A percentile compares a stretch with the other conserved stretches of the same genome.
phyloP scores from a whole-genome alignment of 108 stramenopile genomes.

The Epithemia pelagica region DNA sequence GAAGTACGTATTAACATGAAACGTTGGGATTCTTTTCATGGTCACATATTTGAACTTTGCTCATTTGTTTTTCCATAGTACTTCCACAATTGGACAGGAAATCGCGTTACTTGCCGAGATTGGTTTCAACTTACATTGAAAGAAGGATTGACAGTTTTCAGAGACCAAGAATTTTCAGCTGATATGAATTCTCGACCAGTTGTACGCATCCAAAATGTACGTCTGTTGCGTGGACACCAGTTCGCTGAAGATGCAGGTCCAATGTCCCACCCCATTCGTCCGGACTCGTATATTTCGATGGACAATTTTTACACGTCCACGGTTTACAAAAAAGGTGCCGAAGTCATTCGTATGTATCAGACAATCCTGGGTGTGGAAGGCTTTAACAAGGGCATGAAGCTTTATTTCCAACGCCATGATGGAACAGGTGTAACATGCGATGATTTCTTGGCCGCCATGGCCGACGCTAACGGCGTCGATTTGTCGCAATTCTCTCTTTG shows the following conservation, averaged over 20 bases:
- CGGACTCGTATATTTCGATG: conserved; percentile 92
- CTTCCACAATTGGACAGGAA: conserved; percentile 97
- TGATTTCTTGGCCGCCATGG: conserved; percentile 94
- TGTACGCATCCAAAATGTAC: conserved; percentile 92
- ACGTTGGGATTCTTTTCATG: too few relatives aligned
- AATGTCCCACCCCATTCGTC: conserved; percentile 96
- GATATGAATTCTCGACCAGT: conserved; percentile 90
- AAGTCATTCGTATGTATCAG: conserved; percentile 96
- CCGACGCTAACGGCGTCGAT: conserved; percentile 88
- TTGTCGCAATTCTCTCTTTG: conserved; percentile 79
- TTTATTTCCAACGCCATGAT: conserved; percentile 94
- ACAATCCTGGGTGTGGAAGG: conserved; percentile 84
- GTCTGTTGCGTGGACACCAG: conserved; percentile 73
- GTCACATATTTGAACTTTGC: too few relatives aligned
- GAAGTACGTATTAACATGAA: conserved; percentile 35
- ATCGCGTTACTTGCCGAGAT: conserved; percentile 96
- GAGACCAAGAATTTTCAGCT: conserved; percentile 81
- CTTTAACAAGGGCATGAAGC: conserved; percentile 96
- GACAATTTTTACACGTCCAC: conserved; percentile 89
- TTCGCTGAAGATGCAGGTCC: conserved; percentile 87
- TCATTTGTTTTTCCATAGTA: conserved; percentile 40
- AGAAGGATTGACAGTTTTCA: conserved; percentile 97
- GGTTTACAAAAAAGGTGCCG: conserved; percentile 91
- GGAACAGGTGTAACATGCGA: conserved; percentile 96
- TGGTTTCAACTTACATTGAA: conserved; percentile 99